Evolutionary conservation across 352 stramenopile species (phyloP).

Genomic region (Blastocystis sp.): DNA sequence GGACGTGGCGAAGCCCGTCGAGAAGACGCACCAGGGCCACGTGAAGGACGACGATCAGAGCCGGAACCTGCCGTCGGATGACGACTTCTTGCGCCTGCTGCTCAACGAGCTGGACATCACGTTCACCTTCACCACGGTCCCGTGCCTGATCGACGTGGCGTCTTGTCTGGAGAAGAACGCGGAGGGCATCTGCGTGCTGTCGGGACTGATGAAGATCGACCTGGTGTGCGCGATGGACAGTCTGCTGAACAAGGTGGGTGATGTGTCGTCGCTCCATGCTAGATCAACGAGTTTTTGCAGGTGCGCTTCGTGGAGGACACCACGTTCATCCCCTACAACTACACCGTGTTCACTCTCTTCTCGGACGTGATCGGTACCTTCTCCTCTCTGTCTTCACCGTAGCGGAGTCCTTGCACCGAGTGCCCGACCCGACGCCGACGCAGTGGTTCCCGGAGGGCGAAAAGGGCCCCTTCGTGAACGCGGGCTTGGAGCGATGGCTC

Average conservation of each 20-base stretch:
- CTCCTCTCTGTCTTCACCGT: not conserved
- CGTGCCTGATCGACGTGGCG: conserved; percentile 28
- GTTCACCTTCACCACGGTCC: conserved; percentile 18
- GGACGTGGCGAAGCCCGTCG: not conserved
- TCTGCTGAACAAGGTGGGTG: not conserved
- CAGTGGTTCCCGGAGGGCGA: conserved; percentile 70
- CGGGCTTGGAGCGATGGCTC: conserved; percentile 56
- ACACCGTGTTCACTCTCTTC: conserved; percentile 49
- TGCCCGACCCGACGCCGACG: not conserved
- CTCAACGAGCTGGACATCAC: conserved; percentile 21
- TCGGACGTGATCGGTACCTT: conserved; percentile 47
- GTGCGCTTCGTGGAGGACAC: not conserved
- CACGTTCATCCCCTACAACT: conserved; percentile 50
- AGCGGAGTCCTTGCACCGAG: conserved; percentile 24
- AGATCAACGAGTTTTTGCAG: conserved; percentile 47
- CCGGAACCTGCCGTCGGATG: not conserved
- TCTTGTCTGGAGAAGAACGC: conserved; percentile 8
- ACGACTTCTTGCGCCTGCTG: conserved; percentile 8
- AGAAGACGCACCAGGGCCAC: not conserved
- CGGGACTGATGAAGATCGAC: conserved; percentile 65
- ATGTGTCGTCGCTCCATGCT: not conserved
- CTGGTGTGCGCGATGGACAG: conserved; percentile 12
- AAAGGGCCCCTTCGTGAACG: conserved; percentile 61
- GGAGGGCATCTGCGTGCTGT: conserved; percentile 42
- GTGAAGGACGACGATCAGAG: not conserved